phyloP scores from a whole-genome alignment of 2,329 filamentous ascomycete species.

The Epichloe coenophiala region DNA sequence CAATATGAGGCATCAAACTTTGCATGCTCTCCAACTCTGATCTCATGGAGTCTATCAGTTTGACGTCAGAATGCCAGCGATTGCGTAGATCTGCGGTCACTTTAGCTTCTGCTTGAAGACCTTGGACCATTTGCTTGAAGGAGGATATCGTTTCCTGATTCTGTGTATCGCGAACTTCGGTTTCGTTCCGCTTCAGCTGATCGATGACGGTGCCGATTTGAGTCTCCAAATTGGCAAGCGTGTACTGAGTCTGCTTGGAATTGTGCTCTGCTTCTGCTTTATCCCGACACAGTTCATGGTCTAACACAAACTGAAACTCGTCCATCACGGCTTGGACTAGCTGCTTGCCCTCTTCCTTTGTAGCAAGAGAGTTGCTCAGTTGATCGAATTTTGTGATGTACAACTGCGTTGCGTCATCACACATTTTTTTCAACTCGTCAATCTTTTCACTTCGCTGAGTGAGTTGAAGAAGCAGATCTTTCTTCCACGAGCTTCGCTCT shows the following conservation, averaged over 20 bases:
- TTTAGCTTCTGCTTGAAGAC: conserved; percentile 11
- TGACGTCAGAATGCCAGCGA: conserved; percentile 17
- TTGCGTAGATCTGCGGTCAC: conserved; percentile 10
- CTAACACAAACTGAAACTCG: conserved; percentile 11
- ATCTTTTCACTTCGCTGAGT: not conserved
- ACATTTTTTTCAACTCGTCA: not conserved
- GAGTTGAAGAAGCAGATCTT: not conserved
- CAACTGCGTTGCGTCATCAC: not conserved
- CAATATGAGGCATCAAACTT: conserved; percentile 12
- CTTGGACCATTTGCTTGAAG: conserved; percentile 11
- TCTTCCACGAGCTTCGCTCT: conserved; percentile 3
- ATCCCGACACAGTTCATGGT: conserved; percentile 12
- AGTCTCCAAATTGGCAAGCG: conserved; percentile 8
- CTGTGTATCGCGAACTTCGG: not conserved
- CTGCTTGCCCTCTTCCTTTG: conserved; percentile 5
- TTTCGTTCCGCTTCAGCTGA: conserved; percentile 5
- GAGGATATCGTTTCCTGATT: not conserved
- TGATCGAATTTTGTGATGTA: conserved; percentile 1
- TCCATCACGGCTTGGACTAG: conserved; percentile 9
- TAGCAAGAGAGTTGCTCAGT: conserved; percentile 1
- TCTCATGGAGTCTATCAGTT: conserved; percentile 13
- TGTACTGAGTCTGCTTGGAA: conserved; percentile 6
- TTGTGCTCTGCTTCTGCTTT: conserved; percentile 9
- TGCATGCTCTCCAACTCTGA: conserved; percentile 13
- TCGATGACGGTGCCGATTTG: conserved; percentile 11